Base-by-base conservation (phyloP, 805 yeast species). In the Candida vartiovaarae region DNA sequence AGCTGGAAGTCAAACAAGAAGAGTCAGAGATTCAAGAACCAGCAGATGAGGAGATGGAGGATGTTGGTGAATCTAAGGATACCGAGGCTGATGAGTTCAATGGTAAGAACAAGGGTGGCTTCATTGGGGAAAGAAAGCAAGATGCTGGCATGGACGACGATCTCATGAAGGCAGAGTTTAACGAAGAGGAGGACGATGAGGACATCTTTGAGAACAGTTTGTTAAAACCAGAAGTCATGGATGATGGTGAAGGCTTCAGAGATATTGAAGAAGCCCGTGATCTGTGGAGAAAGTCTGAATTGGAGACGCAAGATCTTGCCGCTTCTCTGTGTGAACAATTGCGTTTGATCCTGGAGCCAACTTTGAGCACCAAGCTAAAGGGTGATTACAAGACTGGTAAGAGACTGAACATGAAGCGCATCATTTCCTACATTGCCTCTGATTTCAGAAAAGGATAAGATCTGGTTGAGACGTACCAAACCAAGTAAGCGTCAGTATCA, bases 381-480 rank as follows among this genome's bases (percentile, higher is more conserved):
- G 99, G 99, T 59, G 99, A 93, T 62, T 93, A 88, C 67, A 89
- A 90, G 65, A 90, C 97, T 2, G 99, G 99, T 63, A 93, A 93
- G 63, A 75, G 99, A 53, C 75, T 93, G 56, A 93, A 93, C 65
- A 90, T 93, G 98, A 93, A 91, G 71, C 75, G 97, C 53, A 93
- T 93, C 56, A 93, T 93, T 57, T 95, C 98, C 6, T 93, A 91
- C 64, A 93, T 93, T 70, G 99, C 99, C 1, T 86, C 96, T 33
- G 95, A 89, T 57, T 93, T 88, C 77, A 81, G 95, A 58, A 58
- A 93, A 93, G 63, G 99, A 93, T 64, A 93, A 93, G 71, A 93
- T 93, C 46, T 93, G 99, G 99, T 75, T 93, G 67, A 79, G 96
- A 61, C 79, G 99, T 65, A 89, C 97, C 6, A 91, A 93, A 61